Percentiles rank a stretch among this genome's conserved stretches.
Conservation (phyloP, 495 filamentous ascomycete species). For the Talaromyces nanjingensis region DNA sequence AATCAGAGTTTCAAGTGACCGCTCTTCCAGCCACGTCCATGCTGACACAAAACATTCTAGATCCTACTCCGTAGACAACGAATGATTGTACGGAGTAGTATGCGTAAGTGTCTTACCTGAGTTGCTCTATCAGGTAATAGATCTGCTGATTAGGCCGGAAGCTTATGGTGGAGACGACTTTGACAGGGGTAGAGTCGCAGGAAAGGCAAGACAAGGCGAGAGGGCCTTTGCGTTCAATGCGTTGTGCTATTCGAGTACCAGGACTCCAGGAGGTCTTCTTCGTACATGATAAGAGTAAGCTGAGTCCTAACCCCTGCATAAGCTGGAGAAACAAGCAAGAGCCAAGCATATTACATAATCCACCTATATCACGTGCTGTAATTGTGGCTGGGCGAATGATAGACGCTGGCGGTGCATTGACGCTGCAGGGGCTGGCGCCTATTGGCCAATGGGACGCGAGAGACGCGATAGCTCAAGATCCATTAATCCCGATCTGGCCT, state of each 20-base stretch:
- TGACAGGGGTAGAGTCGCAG: not conserved
- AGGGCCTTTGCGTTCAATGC: not conserved
- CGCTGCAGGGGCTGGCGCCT: not conserved
- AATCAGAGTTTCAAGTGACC: not conserved
- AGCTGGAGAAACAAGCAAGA: not conserved
- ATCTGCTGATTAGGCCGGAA: not conserved
- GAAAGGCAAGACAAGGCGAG: not conserved
- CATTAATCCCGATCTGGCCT: not conserved
- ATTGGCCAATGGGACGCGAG: not conserved
- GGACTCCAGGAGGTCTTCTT: not conserved
- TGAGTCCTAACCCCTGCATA: conserved; percentile 5
- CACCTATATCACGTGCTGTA: conserved; percentile 1
- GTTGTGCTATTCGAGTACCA: not conserved
- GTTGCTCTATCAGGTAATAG: not conserved
- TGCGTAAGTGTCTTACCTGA: not conserved
- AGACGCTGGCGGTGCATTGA: not conserved
- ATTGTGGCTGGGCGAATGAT: conserved; percentile 9
- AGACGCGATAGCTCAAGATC: not conserved
- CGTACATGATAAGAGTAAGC: not conserved
- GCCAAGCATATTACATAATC: not conserved
- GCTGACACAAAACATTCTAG: not conserved
- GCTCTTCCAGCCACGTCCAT: not conserved
- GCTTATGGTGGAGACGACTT: not conserved
- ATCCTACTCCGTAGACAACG: not conserved
- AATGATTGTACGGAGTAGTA: not conserved